Base-by-base conservation (phyloP, 2,329 filamentous ascomycete species). In the Coniochaeta sp. region DNA sequence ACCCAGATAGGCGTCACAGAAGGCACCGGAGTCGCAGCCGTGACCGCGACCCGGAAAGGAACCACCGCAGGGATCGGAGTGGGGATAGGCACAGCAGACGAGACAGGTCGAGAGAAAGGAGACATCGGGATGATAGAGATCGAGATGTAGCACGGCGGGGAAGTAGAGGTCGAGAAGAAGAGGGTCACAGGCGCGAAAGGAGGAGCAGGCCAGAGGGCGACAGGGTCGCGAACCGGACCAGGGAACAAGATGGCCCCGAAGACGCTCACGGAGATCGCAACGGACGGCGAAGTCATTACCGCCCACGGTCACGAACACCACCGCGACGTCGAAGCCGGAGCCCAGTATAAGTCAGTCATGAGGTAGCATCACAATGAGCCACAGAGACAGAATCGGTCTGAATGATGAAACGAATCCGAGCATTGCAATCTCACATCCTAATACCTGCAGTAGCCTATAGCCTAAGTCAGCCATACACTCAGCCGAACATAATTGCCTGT, bases 81-180 rank as follows among this genome's bases (percentile, higher is more conserved):
- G 34, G 65, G 63, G 66, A 69, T 65, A 63, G 64, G 44, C 68
- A 72, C 2, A 56, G 64, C 38, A 62, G 63, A 52, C 60, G 63
- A 24, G 64, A 64, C 17, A 28, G 61, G 16, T 60, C 59, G 32
- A 50, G 65, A 38, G 70, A 74, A 6, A 66, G 66, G 38, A 67
- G 71, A 44, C 66, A 68, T 7, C 68, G 73, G 3, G 71, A 73
- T 40, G 67, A 70, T 2, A 68, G 73, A 44, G 62, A 65, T 24
- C 57, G 68, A 22, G 72, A 75, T 34, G 68, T 69, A 28, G 65
- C 70, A 17, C 69, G 73, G 9, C 70, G 73, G 24, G 70, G 75
- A 57, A 78, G 73, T 59, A 69, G 72, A 55, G 76, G 76, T 54
- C 68, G 68, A 24, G 65, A 64, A n/a, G 55, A 52, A 24, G 62